Evolutionary conservation across 371 early-diverging fungal species (phyloP), one percentile per base, ranked within the genome.

Genomic region (Capillidium heterosporum): DNA sequence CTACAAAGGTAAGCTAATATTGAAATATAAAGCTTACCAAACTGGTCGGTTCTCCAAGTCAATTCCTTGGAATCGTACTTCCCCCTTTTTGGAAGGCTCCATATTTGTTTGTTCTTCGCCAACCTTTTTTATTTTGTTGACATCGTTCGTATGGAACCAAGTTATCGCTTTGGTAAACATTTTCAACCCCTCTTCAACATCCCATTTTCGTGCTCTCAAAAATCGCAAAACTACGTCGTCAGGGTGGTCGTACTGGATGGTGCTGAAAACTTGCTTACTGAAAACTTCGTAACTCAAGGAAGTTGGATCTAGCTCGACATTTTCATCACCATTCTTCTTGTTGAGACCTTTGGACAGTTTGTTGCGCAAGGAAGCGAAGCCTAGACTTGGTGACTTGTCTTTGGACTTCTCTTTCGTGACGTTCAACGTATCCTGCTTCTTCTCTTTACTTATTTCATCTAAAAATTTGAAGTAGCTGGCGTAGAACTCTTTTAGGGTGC

Each of bases 201-300:
- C 74, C 80, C 82, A 88, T 60, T 85, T 85, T 57, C 88, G 75
- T 11, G 88, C 88, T 44, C 86, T 73, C 32, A 87, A 62, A 63
- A 78, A 87, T 2, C 88, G 79, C 35, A 84, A 66, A 32, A 77
- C 15, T 32, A 81, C 63, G 8, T 71, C 57, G 64, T 87, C 85
- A 17, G 87, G 84, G 56, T 81, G 76, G 49, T 83, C 82, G 43
- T 70, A 71, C 50, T 67, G 68, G 67, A 23, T 66, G 2, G 19
- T 13, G 0, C 32, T 28, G 2, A 21, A 40, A 7, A 53, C 10
- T 4, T 2, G 17, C 1, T 5, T 7, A 4, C 41, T 39, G 2
- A 53, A 53, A 21, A 23, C 41, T 26, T 26, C 15, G 23, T 31
- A 17, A 0, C 10, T 27, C 11, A 49, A 31, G 4, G 8, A 8